A percentile compares a stretch with the other conserved stretches of the same genome.
Evolutionary conservation across 2,329 filamentous ascomycete species (phyloP).

Genomic region (Apiospora marii): DNA sequence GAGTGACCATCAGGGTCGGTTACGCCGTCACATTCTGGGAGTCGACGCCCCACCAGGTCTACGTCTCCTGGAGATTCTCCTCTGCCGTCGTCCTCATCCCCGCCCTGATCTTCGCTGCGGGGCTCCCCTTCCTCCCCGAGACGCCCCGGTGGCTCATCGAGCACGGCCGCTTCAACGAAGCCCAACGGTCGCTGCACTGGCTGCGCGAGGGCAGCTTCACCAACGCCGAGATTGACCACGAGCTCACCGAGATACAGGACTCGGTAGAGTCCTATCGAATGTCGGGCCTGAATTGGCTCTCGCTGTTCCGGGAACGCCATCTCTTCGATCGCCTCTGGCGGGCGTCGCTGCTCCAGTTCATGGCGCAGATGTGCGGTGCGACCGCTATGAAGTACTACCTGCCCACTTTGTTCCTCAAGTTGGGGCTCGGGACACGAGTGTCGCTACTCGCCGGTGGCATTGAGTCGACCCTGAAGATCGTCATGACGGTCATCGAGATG

Average conservation of each 20-base stretch:
- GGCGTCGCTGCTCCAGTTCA: conserved; percentile 61
- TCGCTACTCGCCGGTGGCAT: conserved; percentile 40
- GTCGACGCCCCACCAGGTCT: conserved; percentile 48
- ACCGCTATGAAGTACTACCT: conserved; percentile 29
- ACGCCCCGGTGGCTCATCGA: conserved; percentile 47
- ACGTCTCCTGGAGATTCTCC: conserved; percentile 60
- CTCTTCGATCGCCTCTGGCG: conserved; percentile 61
- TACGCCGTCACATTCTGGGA: conserved; percentile 64
- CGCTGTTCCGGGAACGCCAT: conserved; percentile 54
- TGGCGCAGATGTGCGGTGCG: conserved; percentile 54
- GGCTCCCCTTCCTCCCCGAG: conserved; percentile 42
- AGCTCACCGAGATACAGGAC: conserved; percentile 51
- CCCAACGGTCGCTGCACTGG: conserved; percentile 38
- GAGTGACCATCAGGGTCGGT: conserved; percentile 53
- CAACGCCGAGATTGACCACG: conserved; percentile 47
- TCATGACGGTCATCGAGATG: conserved; percentile 63
- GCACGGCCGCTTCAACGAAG: conserved; percentile 41
- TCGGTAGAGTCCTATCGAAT: conserved; percentile 44
- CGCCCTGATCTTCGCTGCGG: conserved; percentile 55
- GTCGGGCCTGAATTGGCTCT: conserved; percentile 54
- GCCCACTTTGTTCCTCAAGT: conserved; percentile 23
- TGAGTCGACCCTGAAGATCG: conserved; percentile 46
- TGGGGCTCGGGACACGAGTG: conserved; percentile 15
- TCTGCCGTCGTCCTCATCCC: conserved; percentile 61
- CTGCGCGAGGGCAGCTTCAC: conserved; percentile 47